A percentile compares a stretch with the other conserved stretches of the same genome.
Evolutionary conservation across 305 asterid species (phyloP).

Genomic region (Fraxinus latifolia): DNA sequence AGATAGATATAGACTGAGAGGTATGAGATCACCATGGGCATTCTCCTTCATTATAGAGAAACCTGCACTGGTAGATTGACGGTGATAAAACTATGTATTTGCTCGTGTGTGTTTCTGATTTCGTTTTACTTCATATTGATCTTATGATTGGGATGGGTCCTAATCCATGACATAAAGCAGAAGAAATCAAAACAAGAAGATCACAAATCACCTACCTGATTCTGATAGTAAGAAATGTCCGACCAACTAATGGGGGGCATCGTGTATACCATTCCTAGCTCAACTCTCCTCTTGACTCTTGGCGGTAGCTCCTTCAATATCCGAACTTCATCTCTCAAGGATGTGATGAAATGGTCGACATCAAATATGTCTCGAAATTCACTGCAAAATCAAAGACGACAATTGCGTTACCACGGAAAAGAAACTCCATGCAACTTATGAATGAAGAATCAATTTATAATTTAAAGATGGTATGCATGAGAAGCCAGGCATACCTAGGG

Average conservation of each 20-base stretch:
- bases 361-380: constrained; percentile 75
- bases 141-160: neutral
- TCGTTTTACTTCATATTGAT: neutral
- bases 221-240: constrained; percentile 64
- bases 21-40: neutral
- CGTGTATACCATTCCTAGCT: constrained; percentile 52
- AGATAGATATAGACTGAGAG: neutral
- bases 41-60: neutral
- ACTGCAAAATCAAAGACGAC: constrained; percentile 38
- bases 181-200: constrained; percentile 11
- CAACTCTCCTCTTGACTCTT: constrained; percentile 68
- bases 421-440: neutral
- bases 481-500: constrained; percentile 54
- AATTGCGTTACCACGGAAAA: neutral
- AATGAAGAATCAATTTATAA: neutral
- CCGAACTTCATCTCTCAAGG: constrained; percentile 78
- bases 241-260: constrained; percentile 89
- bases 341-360: constrained; percentile 66
- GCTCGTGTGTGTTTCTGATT: too few species aligned
- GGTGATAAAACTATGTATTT: neutral
- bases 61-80: neutral
- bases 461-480: neutral
- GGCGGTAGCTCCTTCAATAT: constrained; percentile 73
- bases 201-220: constrained; percentile 43
- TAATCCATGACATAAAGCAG: neutral